phyloP scores from a whole-genome alignment of 1,284 basidiomycete genomes.

The Austroboletus niveus region DNA sequence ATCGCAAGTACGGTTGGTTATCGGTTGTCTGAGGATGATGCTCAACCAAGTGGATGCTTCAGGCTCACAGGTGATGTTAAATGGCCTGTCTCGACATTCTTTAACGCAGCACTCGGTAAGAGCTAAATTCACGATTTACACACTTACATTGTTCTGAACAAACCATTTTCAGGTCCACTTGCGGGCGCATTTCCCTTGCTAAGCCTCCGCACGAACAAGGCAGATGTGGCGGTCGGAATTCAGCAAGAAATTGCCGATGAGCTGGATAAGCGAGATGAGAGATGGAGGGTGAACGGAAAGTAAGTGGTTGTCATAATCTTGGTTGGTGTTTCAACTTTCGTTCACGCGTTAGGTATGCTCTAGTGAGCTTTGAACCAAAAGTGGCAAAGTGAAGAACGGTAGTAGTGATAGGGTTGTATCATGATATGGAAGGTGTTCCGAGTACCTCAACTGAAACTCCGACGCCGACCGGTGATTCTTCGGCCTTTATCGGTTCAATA shows the following conservation, averaged over 20 bases:
- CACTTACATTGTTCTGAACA: conserved; percentile 2
- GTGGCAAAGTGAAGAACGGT: too few species aligned
- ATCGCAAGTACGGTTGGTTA: conserved; percentile 65
- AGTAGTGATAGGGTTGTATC: too few species aligned
- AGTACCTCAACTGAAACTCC: too few species aligned
- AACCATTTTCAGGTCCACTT: conserved; percentile 58
- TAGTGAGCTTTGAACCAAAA: conserved; percentile 29
- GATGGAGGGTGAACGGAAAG: conserved; percentile 84
- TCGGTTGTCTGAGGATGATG: conserved; percentile 18
- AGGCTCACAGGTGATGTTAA: conserved; percentile 88
- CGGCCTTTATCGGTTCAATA: too few species aligned
- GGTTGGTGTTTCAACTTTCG: not conserved
- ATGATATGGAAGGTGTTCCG: too few species aligned
- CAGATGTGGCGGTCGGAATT: conserved; percentile 89
- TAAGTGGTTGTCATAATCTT: conserved; percentile 39
- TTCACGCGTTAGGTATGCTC: conserved; percentile 25
- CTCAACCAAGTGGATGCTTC: conserved; percentile 25
- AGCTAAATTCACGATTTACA: not conserved
- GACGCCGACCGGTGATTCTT: too few species aligned
- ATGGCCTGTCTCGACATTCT: conserved; percentile 86
- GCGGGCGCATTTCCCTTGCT: conserved; percentile 79
- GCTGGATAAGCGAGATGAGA: conserved; percentile 66
- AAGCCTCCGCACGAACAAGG: conserved; percentile 92
- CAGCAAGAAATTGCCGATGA: conserved; percentile 59
- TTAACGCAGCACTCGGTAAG: conserved; percentile 76